These are phyloP conservation scores for Chiua virens DNA, from an alignment of 768 basidiomycete genomes.

Conservation along the genomic window DNA sequence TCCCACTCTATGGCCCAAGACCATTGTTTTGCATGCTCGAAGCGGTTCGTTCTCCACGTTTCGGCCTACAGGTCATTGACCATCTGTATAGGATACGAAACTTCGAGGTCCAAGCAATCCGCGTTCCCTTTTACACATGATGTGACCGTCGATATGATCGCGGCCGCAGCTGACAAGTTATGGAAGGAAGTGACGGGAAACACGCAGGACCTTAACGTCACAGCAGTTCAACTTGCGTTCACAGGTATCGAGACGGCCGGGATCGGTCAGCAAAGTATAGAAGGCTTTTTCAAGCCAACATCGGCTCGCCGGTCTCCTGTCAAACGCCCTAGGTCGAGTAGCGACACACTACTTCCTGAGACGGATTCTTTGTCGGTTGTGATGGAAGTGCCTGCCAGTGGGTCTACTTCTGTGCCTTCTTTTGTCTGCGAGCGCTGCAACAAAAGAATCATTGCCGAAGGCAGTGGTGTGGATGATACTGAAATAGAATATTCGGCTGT, in stretches of 20 bases:
- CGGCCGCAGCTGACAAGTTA: constrained; percentile 71
- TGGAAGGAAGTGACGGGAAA: constrained; percentile 85
- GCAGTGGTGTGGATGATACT: constrained; percentile 13
- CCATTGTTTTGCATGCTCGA: constrained; percentile 74
- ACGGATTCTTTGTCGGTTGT: background rate
- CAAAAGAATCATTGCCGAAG: constrained; percentile 41
- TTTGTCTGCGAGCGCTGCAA: constrained; percentile 63
- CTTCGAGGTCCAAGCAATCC: constrained; percentile 75
- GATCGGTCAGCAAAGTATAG: constrained; percentile 81
- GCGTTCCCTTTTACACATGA: constrained; percentile 83
- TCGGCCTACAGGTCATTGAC: background rate
- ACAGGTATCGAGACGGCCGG: constrained; percentile 75
- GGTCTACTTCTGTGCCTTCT: constrained; percentile 24
- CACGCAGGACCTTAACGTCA: constrained; percentile 58
- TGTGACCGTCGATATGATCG: constrained; percentile 74
- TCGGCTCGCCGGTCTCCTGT: constrained; percentile 20
- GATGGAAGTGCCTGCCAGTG: background rate
- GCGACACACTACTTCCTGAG: constrained; percentile 4
- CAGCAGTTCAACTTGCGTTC: constrained; percentile 71
- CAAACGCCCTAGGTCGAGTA: constrained; percentile 43
- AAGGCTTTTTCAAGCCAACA: constrained; percentile 70
- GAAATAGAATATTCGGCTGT: constrained; percentile 32
- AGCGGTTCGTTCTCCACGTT: constrained; percentile 49
- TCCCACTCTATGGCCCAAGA: constrained; percentile 89
- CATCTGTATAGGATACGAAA: constrained; percentile 55